Evolutionary conservation across 2,329 filamentous ascomycete genomes (phyloP).

Genomic region (Tolypocladium tropicale): DNA sequence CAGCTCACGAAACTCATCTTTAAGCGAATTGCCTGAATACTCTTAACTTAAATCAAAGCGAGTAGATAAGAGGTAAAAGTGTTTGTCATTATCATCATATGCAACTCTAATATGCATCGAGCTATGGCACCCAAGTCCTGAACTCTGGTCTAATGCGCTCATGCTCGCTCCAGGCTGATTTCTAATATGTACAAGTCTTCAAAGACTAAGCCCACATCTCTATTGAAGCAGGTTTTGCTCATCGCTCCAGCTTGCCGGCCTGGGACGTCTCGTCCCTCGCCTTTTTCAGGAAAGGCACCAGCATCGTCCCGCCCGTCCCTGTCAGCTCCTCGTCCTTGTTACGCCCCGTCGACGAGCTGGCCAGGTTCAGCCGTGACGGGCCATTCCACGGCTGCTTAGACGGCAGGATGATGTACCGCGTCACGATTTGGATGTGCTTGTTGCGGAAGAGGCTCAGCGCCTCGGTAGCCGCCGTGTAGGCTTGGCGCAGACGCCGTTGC

Average conservation of each 20-base stretch:
- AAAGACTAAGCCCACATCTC: neutral
- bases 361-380: constrained; percentile 26
- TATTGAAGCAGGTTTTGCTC: neutral
- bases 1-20: neutral
- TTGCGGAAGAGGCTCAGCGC: constrained; percentile 70
- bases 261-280: constrained; percentile 68
- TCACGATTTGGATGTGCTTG: constrained; percentile 83
- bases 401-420: constrained; percentile 80
- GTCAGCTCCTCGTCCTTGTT: constrained; percentile 43
- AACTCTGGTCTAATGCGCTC: neutral
- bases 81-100: neutral
- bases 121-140: neutral
- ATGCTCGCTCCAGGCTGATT: neutral
- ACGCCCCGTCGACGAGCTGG: constrained; percentile 29
- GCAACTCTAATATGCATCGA: neutral
- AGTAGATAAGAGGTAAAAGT: neutral
- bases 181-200: neutral
- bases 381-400: constrained; percentile 35
- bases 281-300: constrained; percentile 86
- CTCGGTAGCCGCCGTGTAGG: constrained; percentile 63
- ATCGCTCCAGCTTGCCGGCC: constrained; percentile 21
- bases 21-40: neutral
- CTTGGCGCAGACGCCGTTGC: constrained; percentile 30
- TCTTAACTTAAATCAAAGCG: neutral
- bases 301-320: constrained; percentile 76